phyloP scores from a whole-genome alignment of 495 filamentous ascomycete species.

The Podospora conica region DNA sequence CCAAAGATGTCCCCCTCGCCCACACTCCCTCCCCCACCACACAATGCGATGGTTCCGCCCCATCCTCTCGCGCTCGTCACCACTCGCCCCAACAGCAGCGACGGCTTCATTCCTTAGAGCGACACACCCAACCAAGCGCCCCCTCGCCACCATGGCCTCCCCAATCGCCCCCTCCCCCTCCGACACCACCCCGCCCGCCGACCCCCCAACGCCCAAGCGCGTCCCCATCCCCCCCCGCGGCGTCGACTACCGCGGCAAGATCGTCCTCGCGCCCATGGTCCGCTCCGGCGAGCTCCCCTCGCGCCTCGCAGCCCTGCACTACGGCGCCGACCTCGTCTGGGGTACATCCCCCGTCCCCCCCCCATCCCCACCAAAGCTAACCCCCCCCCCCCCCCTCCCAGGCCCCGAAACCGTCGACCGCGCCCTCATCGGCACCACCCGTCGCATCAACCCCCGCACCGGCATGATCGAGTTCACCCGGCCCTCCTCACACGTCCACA shows the following conservation, averaged over 20 bases:
- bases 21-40: neutral
- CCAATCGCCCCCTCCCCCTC: neutral
- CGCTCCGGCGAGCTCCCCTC: constrained; percentile 90
- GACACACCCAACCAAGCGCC: neutral
- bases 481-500: constrained; percentile 58
- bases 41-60: constrained; percentile 9
- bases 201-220: constrained; percentile 40
- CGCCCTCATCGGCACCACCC: constrained; percentile 76
- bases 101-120: neutral
- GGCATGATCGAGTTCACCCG: constrained; percentile 78
- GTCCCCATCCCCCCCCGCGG: constrained; percentile 82
- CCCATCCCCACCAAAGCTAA: constrained; percentile 2
- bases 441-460: constrained; percentile 66
- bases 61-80: constrained; percentile 7
- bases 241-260: constrained; percentile 86
- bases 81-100: neutral
- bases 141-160: neutral
- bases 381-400: constrained; percentile 22
- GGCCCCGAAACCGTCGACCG: constrained; percentile 90
- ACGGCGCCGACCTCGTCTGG: constrained; percentile 96
- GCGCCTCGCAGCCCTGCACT: constrained; percentile 78
- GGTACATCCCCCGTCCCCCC: constrained; percentile 41
- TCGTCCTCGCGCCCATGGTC: constrained; percentile 97
- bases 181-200: constrained; percentile 49
- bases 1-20: neutral